Percentiles rank a stretch among this genome's conserved stretches.
phyloP scores from a whole-genome alignment of 1,284 basidiomycete species.

The Cryptococcus neoformans region DNA sequence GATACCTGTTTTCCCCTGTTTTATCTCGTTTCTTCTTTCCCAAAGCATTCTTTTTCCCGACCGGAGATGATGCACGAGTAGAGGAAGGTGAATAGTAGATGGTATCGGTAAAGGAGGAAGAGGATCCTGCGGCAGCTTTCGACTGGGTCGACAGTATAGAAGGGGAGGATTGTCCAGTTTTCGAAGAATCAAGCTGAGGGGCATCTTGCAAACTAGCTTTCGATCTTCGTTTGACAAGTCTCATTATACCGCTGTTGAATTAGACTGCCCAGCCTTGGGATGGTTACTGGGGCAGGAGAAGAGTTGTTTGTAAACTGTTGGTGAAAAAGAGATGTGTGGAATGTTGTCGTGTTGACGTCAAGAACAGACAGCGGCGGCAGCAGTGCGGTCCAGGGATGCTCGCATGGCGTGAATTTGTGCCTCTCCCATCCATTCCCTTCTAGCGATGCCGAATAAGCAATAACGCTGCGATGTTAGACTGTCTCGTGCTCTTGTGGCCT shows the following conservation, averaged over 20 bases:
- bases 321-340: too few species aligned
- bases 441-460: too few species aligned
- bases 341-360: too few species aligned
- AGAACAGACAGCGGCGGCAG: too few species aligned
- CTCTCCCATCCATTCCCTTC: too few species aligned
- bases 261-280: too few species aligned
- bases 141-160: not conserved
- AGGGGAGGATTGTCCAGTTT: not conserved
- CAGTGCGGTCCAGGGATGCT: too few species aligned
- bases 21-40: not conserved
- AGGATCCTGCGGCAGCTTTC: not conserved
- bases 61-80: not conserved
- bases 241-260: not conserved
- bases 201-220: not conserved
- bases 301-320: too few species aligned
- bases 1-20: not conserved
- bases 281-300: too few species aligned
- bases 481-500: too few species aligned
- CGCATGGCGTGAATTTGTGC: too few species aligned
- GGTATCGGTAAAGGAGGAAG: not conserved
- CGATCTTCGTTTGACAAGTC: not conserved
- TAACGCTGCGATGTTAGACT: too few species aligned
- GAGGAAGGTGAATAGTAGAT: not conserved
- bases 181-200: not conserved
- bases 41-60: not conserved